Evolutionary conservation across 305 asterid genomes (phyloP), one percentile per base, ranked within the genome.

Genomic region (Solanum hybrid): DNA sequence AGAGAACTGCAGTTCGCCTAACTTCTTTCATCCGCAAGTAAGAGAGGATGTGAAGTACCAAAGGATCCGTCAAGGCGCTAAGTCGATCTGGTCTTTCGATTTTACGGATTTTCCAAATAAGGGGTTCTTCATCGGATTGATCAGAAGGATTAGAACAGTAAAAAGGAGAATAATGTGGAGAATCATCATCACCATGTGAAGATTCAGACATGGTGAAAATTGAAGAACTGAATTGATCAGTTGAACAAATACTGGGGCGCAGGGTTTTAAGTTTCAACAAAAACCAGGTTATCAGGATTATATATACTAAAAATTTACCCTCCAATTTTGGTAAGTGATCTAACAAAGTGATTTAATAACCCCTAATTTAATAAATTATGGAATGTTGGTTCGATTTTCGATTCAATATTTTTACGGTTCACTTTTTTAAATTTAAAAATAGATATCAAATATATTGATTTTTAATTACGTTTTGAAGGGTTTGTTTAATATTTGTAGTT

Each of bases 61-160:
- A 40, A 31, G 85, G 64, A 88, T 88, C 86, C 2, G 89, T 86
- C 32, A 88, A 76, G 10, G 89, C 89, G 66, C 86, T 88, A 76
- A 88, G 19, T 27, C 89, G 82, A 88, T 76, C 89, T 7, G 71
- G 8, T 42, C 51, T 81, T 14, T 81, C 86, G 10, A 12, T 42
- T 81, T 40, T 81, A 81, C 37, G 15, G 12, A 34, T 14, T 27
- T 27, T 42, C 4, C 26, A 5, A 27, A 5, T 7, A 27, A 1
- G 10, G 4, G 37, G 15, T 78, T 78, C 51, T 8, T 77, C 84
- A 34, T 34, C 10, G n/a, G 86, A 27, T 37, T 79, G 86, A 37
- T 79, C 86, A 37, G 34, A 79, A 78, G 11, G 12, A 22, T 32
- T 1, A 78, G 15, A 19, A 35, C 5, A 4, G n/a, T 10, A 77